These are phyloP conservation scores for Hypoxylon trugodes DNA, from an alignment of 495 filamentous ascomycete species.

Conservation along the genomic window DNA sequence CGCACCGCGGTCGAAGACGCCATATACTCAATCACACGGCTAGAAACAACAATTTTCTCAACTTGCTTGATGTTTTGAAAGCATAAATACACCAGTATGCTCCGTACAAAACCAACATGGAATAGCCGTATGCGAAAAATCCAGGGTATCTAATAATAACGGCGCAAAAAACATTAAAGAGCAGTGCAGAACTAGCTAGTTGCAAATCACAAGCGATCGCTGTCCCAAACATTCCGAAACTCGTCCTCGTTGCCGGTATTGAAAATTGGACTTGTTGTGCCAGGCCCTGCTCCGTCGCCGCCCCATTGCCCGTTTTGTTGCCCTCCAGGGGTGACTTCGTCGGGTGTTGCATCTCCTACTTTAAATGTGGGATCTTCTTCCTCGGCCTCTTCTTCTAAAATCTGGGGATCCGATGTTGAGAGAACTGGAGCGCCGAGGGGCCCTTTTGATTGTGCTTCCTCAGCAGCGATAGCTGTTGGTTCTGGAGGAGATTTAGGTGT, in stretches of 20 bases:
- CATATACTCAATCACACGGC: neutral
- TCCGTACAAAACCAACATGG: conserved; percentile 6
- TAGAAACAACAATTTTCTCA: neutral
- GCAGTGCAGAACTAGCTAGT: conserved; percentile 8
- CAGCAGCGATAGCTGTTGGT: conserved; percentile 34
- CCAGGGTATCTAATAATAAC: conserved; percentile 47
- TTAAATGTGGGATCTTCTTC: conserved; percentile 38
- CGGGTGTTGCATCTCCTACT: conserved; percentile 29
- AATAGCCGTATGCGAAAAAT: conserved; percentile 27
- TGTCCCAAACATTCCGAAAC: conserved; percentile 49
- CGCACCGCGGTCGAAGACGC: no score
- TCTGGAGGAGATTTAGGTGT: conserved; percentile 27
- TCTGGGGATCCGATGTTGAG: conserved; percentile 42
- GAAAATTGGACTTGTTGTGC: conserved; percentile 34
- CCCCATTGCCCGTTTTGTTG: conserved; percentile 31
- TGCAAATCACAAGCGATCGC: conserved; percentile 40
- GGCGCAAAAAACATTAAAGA: conserved; percentile 29
- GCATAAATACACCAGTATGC: conserved; percentile 2
- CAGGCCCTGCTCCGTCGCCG: conserved; percentile 21
- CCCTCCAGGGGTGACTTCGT: conserved; percentile 15
- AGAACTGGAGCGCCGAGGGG: conserved; percentile 42
- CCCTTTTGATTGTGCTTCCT: conserved; percentile 40
- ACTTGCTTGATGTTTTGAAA: neutral
- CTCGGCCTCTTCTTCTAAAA: conserved; percentile 43
- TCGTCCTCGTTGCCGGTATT: conserved; percentile 45